Evolutionary conservation across 2,329 filamentous ascomycete species (phyloP).

Genomic region (Tympanopsis confertula): DNA sequence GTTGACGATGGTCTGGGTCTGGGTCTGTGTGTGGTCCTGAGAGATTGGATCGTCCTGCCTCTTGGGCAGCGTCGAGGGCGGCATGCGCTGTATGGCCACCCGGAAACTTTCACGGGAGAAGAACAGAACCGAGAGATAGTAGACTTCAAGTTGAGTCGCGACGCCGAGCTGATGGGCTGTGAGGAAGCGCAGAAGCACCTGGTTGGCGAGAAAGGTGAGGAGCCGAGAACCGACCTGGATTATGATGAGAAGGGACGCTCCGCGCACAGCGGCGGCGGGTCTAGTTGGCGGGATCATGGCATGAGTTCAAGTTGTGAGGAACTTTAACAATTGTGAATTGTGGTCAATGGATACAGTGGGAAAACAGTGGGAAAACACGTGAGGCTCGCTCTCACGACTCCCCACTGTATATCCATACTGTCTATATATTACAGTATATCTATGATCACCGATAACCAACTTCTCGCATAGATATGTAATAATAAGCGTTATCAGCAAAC

Average conservation of each 20-base stretch:
- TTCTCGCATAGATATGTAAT: too few species aligned
- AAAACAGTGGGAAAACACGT: too few species aligned
- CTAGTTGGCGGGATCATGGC: too few species aligned
- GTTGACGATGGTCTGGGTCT: constrained; percentile 69
- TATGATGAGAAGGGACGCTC: constrained; percentile 74
- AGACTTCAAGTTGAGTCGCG: constrained; percentile 82
- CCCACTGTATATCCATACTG: too few species aligned
- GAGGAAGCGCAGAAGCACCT: constrained; percentile 76
- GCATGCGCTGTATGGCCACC: constrained; percentile 66
- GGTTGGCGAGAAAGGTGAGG: constrained; percentile 84
- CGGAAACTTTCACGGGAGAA: constrained; percentile 86
- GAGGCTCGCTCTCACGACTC: too few species aligned
- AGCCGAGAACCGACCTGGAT: constrained; percentile 80
- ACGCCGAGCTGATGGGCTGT: constrained; percentile 77
- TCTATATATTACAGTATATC: too few species aligned
- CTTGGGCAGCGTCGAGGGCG: constrained; percentile 11
- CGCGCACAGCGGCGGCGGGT: constrained; percentile 41
- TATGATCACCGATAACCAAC: too few species aligned
- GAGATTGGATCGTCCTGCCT: constrained; percentile 4
- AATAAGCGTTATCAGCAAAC: too few species aligned
- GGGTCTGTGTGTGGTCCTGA: constrained; percentile 8
- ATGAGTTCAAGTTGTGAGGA: too few species aligned
- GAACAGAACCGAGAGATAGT: constrained; percentile 84
- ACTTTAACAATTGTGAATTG: too few species aligned
- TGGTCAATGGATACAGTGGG: too few species aligned